A percentile compares a stretch with the other conserved stretches of the same genome.
Evolutionary conservation across 306 rosid species (phyloP).

Genomic region (Cucurbita moschata): DNA sequence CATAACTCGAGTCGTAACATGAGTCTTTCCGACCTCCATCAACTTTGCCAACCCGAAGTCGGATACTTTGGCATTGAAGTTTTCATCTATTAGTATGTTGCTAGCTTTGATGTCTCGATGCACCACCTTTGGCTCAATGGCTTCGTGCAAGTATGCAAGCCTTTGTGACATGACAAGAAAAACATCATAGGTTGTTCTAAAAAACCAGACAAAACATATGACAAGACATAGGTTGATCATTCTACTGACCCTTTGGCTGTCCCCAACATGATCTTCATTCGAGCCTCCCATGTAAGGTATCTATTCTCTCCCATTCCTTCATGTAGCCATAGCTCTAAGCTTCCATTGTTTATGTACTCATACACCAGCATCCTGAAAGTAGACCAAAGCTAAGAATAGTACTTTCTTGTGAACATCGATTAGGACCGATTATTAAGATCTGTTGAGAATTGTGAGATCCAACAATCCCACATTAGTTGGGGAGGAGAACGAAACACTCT

Average conservation of each 20-base stretch:
- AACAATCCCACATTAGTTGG: too few species aligned
- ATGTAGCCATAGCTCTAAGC: constrained; percentile 94
- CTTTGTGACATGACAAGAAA: constrained; percentile 15
- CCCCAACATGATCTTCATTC: constrained; percentile 78
- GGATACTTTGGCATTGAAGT: constrained; percentile 78
- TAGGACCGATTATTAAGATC: too few species aligned
- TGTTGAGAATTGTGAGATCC: too few species aligned
- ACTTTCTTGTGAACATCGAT: not conserved
- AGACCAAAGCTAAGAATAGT: not conserved
- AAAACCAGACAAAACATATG: not conserved
- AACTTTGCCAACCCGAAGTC: constrained; percentile 83
- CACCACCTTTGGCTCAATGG: constrained; percentile 90
- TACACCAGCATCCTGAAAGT: constrained; percentile 61
- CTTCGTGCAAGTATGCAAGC: constrained; percentile 87
- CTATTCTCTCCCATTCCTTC: constrained; percentile 94
- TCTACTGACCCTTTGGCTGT: constrained; percentile 70
- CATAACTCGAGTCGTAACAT: constrained; percentile 88
- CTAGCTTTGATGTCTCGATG: constrained; percentile 91
- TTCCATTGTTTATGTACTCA: constrained; percentile 90
- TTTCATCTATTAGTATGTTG: constrained; percentile 76
- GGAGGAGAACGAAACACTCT: too few species aligned
- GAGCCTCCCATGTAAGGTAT: constrained; percentile 96
- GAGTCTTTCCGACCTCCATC: constrained; percentile 70
- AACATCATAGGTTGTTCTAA: not conserved
- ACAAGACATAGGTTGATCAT: not conserved